These are phyloP conservation scores for Vaccinium corymbosum DNA, from an alignment of 148 eudicot species.

Conservation along the genomic window DNA sequence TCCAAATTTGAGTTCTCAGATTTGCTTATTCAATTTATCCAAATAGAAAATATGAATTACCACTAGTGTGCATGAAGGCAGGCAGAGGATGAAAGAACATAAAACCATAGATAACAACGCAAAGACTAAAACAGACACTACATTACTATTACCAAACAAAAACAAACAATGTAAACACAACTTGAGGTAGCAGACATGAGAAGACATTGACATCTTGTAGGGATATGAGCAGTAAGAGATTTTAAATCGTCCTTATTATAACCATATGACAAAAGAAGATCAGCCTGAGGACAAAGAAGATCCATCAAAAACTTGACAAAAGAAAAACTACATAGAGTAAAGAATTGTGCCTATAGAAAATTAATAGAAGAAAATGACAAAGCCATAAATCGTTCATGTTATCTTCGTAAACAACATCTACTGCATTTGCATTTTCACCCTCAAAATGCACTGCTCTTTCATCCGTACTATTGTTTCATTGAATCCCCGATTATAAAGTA, in stretches of 20 bases:
- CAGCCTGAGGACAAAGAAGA: slow-evolving; percentile 58
- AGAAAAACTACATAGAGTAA: neutral
- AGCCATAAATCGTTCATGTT: neutral
- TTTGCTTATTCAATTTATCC: neutral
- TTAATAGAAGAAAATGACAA: neutral
- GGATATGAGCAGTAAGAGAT: slow-evolving; percentile 70
- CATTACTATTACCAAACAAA: neutral
- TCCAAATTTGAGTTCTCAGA: neutral
- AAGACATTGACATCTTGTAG: slow-evolving; percentile 85
- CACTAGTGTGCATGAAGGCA: slow-evolving; percentile 1
- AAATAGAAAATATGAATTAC: neutral
- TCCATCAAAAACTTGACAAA: neutral
- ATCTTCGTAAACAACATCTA: neutral
- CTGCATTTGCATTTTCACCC: neutral
- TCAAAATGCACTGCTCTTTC: neutral
- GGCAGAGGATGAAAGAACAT: neutral
- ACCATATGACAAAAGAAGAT: slow-evolving; percentile 90
- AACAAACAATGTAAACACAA: slow-evolving; percentile 30
- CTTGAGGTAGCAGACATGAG: slow-evolving; percentile 98
- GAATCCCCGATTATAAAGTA: neutral
- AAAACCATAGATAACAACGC: neutral
- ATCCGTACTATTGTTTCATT: neutral
- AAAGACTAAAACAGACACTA: neutral
- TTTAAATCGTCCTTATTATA: slow-evolving; percentile 70
- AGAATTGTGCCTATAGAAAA: neutral